Conservation (phyloP, 306 rosid genomes). For the Quercus bicolor region DNA sequence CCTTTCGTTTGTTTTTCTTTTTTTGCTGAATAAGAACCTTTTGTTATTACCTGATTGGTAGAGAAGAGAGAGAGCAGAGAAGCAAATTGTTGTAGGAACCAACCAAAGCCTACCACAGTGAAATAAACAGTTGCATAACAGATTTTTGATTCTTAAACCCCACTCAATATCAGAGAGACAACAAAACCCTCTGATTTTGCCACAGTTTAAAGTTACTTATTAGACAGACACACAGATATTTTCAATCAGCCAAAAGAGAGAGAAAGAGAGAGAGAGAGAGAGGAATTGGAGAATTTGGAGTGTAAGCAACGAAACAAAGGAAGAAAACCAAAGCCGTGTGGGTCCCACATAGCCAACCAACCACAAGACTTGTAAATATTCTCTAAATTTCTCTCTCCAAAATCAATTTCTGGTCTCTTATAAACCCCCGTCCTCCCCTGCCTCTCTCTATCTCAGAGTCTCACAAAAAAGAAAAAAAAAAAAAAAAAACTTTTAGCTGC, state of each 20-base stretch:
- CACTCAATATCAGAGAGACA: background rate
- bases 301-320: slow-evolving; percentile 32
- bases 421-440: slow-evolving; percentile 37
- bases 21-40: background rate
- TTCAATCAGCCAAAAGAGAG: background rate
- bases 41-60: background rate
- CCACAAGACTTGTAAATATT: slow-evolving; percentile 30
- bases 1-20: background rate
- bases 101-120: slow-evolving; percentile 26
- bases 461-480: no score
- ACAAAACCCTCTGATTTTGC: background rate
- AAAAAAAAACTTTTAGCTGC: background rate
- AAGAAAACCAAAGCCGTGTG: slow-evolving; percentile 29
- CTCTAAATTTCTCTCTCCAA: background rate
- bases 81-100: slow-evolving; percentile 3
- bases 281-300: slow-evolving; percentile 34
- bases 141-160: background rate
- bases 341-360: slow-evolving; percentile 62
- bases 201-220: slow-evolving; percentile 12
- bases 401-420: slow-evolving; percentile 44
- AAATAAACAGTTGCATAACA: slow-evolving; percentile 22
- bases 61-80: background rate
- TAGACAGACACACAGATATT: no score
- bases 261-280: background rate
- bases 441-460: background rate